Conservation (phyloP, 2,329 filamentous ascomycete species). For the Immersiporthe knoxdaviesiana region DNA sequence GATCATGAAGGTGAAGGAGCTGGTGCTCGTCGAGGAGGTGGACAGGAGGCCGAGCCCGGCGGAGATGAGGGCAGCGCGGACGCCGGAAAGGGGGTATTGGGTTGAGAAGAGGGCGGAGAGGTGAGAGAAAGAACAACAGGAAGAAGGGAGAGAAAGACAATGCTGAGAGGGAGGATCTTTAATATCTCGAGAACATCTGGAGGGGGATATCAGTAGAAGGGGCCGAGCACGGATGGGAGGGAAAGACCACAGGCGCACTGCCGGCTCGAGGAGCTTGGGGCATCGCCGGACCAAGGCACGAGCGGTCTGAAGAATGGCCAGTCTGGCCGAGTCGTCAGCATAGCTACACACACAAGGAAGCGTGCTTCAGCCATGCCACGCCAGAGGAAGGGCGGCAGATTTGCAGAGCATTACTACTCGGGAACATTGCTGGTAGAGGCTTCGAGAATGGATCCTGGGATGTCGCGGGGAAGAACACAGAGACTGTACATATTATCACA, state of each 20-base stretch:
- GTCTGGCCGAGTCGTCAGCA: not conserved
- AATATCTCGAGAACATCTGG: no score
- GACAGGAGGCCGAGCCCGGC: conserved; percentile 63
- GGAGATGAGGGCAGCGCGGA: conserved; percentile 72
- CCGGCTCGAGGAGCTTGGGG: no score
- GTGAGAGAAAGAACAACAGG: conserved; percentile 37
- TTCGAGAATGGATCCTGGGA: not conserved
- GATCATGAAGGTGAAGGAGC: conserved; percentile 92
- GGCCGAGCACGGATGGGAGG: no score
- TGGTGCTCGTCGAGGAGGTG: conserved; percentile 82
- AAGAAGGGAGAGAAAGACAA: conserved; percentile 3
- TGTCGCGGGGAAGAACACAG: not conserved
- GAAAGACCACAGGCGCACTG: no score
- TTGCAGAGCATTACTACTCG: not conserved
- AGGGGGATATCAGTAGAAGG: not conserved
- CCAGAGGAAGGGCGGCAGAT: not conserved
- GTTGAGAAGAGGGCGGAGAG: conserved; percentile 61
- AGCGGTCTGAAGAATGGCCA: not conserved
- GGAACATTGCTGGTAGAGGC: not conserved
- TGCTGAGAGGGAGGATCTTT: no score
- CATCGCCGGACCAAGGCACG: not conserved
- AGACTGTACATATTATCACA: not conserved
- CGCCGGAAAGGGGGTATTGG: conserved; percentile 79
- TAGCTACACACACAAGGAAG: not conserved
- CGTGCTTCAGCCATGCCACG: not conserved